A percentile compares a stretch with the other conserved stretches of the same genome.
Evolutionary conservation across 345 rosid species (phyloP).

Genomic region (Hibiscus mutabilis): DNA sequence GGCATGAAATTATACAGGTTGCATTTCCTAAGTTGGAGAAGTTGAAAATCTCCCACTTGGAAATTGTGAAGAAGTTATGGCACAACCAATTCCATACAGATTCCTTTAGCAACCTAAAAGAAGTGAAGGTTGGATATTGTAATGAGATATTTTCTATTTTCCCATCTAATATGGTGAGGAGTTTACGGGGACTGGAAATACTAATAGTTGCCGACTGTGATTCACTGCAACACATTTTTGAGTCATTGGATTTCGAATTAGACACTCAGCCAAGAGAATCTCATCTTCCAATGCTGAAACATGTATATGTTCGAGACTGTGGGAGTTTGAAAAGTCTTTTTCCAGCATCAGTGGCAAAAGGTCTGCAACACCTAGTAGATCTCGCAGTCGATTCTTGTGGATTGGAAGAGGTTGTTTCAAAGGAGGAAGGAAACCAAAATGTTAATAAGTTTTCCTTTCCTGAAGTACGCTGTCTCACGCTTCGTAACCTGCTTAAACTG

Average conservation of each 20-base stretch:
- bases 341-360: slow-evolving; percentile 12
- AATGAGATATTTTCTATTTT: neutral
- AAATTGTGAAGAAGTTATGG: slow-evolving; percentile 18
- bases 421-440: neutral
- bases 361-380: slow-evolving; percentile 6
- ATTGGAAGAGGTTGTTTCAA: slow-evolving; percentile 16
- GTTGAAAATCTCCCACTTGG: slow-evolving; percentile 2
- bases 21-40: slow-evolving; percentile 18
- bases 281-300: neutral
- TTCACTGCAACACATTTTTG: neutral
- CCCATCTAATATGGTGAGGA: neutral
- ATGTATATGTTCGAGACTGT: neutral
- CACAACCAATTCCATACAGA: neutral
- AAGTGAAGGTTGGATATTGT: neutral
- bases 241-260: neutral
- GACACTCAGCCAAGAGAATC: neutral
- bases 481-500: neutral
- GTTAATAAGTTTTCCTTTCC: slow-evolving; percentile 15
- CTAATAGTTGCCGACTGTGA: neutral
- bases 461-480: neutral
- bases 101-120: slow-evolving; percentile 16
- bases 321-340: slow-evolving; percentile 5
- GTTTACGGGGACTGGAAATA: neutral
- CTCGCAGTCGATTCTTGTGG: slow-evolving; percentile 2
- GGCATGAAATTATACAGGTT: slow-evolving; percentile 13